Evolutionary conservation across 1,284 basidiomycete genomes (phyloP).

Genomic region (Ganoderma multipileum): DNA sequence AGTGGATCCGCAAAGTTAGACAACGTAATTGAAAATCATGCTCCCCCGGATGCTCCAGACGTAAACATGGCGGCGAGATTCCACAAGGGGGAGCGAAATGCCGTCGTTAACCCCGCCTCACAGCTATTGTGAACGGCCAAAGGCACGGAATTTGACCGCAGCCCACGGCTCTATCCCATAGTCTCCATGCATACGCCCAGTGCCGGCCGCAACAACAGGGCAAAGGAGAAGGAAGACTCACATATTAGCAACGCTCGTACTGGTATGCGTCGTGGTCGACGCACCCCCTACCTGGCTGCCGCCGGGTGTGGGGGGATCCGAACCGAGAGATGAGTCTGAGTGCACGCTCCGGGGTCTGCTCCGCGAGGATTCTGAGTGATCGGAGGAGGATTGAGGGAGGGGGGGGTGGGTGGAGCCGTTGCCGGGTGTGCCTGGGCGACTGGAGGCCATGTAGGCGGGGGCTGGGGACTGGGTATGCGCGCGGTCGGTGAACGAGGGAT

Average conservation of each 20-base stretch:
- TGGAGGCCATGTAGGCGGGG: conserved; percentile 56
- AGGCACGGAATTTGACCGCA: background rate
- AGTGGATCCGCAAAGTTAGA: conserved; percentile 29
- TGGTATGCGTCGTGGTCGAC: conserved; percentile 51
- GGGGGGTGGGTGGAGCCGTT: conserved; percentile 49
- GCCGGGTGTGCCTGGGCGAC: conserved; percentile 61
- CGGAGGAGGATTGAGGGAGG: conserved; percentile 56
- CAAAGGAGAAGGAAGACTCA: conserved; percentile 31
- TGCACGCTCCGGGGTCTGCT: conserved; percentile 50
- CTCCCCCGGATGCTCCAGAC: background rate
- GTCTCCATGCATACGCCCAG: conserved; percentile 13
- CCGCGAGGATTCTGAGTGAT: conserved; percentile 51
- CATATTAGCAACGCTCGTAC: conserved; percentile 40
- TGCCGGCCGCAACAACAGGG: conserved; percentile 37
- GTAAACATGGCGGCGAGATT: background rate
- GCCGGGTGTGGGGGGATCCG: conserved; percentile 51
- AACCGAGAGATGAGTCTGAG: conserved; percentile 57
- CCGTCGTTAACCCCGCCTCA: background rate
- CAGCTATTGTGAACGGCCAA: conserved; percentile 41
- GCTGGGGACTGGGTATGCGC: conserved; percentile 49
- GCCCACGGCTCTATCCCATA: background rate
- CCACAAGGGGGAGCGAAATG: background rate
- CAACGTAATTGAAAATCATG: conserved; percentile 17
- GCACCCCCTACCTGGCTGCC: conserved; percentile 54
- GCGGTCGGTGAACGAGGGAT: conserved; percentile 33